Evolutionary conservation across 345 rosid species (phyloP).

Genomic region (Odontarrhena argentea): DNA sequence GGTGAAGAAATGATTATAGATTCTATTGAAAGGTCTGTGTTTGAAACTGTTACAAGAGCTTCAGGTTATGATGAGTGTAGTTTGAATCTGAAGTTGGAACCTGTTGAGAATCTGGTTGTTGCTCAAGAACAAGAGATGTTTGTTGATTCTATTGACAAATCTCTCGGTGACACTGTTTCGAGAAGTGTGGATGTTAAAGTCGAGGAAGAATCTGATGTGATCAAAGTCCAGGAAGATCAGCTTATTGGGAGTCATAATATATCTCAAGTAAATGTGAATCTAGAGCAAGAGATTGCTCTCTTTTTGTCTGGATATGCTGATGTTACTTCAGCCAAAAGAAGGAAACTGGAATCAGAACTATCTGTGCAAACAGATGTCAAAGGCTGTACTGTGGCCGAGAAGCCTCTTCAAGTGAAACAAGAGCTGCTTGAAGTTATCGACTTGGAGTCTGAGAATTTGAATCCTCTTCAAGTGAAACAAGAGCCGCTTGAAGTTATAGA

Average conservation of each 20-base stretch:
- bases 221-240: slow-evolving; percentile 23
- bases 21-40: background rate
- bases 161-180: slow-evolving; percentile 20
- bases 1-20: background rate
- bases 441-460: slow-evolving; percentile 9
- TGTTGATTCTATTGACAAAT: background rate
- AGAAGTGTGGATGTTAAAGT: slow-evolving; percentile 10
- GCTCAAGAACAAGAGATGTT: slow-evolving; percentile 10
- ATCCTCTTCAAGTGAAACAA: background rate
- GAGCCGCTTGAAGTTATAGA: background rate
- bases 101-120: background rate
- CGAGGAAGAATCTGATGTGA: slow-evolving; percentile 28
- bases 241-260: slow-evolving; percentile 4
- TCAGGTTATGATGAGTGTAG: background rate
- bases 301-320: background rate
- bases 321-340: background rate
- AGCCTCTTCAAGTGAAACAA: slow-evolving; percentile 20
- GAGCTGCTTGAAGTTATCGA: slow-evolving; percentile 18
- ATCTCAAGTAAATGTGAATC: background rate
- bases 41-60: background rate
- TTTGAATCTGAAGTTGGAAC: background rate
- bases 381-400: background rate
- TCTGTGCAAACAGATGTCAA: background rate
- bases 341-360: background rate
- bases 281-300: slow-evolving; percentile 10